Evolutionary conservation across 2,329 filamentous ascomycete species (phyloP).

Genomic region (Aspergillus luchuensis): DNA sequence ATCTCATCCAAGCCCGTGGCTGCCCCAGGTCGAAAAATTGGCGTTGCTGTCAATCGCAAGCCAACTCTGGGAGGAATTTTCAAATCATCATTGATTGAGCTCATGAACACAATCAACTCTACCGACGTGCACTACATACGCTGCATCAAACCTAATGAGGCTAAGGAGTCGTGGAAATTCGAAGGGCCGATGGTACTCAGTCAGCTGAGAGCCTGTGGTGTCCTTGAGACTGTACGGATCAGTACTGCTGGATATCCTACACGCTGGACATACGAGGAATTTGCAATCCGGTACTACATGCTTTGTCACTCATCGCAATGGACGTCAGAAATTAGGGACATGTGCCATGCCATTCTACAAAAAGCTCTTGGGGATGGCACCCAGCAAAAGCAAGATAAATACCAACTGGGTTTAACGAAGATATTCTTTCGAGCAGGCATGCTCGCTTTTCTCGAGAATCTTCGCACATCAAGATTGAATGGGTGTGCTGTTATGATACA

Average conservation of each 20-base stretch:
- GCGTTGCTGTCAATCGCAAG: conserved; percentile 91
- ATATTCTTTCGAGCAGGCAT: conserved; percentile 99
- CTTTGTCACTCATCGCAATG: conserved; percentile 84
- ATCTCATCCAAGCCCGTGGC: conserved; percentile 73
- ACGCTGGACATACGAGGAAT: conserved; percentile 98
- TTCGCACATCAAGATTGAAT: conserved; percentile 86
- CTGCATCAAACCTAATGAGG: conserved; percentile 98
- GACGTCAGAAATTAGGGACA: conserved; percentile 90
- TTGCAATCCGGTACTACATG: conserved; percentile 98
- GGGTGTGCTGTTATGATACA: conserved; percentile 97
- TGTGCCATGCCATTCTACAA: conserved; percentile 88
- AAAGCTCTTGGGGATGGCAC: conserved; percentile 81
- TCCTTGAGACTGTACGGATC: conserved; percentile 95
- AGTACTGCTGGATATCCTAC: conserved; percentile 97
- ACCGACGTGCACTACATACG: conserved; percentile 99
- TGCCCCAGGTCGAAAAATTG: conserved; percentile 77
- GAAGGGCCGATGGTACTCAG: conserved; percentile 98
- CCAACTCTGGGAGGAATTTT: conserved; percentile 97
- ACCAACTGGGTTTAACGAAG: conserved; percentile 95
- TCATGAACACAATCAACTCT: conserved; percentile 96
- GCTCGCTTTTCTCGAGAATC: conserved; percentile 95
- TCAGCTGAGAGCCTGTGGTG: conserved; percentile 96
- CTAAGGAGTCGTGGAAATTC: conserved; percentile 95
- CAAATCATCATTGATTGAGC: conserved; percentile 95
- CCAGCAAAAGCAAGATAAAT: conserved; percentile 80